Conservation (phyloP, 352 stramenopile species). For the Globisporangium cylindrosporum region DNA sequence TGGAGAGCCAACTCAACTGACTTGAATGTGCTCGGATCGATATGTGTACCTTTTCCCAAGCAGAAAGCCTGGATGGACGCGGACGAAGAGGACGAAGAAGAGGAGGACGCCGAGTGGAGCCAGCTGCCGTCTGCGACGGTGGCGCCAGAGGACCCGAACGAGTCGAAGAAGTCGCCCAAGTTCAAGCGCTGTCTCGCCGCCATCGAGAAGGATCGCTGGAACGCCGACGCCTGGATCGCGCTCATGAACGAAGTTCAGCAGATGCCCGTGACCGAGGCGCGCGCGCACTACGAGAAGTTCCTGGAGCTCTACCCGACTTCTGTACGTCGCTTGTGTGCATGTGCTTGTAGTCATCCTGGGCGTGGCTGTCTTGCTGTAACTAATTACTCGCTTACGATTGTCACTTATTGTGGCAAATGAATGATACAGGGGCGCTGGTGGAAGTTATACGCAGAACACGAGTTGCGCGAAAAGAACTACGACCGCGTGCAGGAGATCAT, state of each 20-base stretch:
- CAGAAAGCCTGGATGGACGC: conserved; percentile 77
- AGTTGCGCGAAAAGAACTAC: conserved; percentile 82
- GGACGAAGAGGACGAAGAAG: conserved; percentile 76
- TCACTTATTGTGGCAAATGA: background rate
- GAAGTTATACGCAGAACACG: conserved; percentile 85
- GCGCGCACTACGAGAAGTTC: conserved; percentile 79
- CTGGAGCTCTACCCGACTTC: conserved; percentile 67
- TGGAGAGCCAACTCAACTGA: background rate
- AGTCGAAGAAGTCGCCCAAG: conserved; percentile 40
- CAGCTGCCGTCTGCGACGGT: conserved; percentile 29
- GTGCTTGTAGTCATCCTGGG: background rate
- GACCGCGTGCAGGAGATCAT: conserved; percentile 87
- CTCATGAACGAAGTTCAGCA: conserved; percentile 79
- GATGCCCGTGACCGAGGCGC: conserved; percentile 58
- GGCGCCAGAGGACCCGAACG: background rate
- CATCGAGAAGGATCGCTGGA: conserved; percentile 62
- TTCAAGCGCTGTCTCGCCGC: conserved; percentile 58
- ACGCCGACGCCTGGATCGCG: conserved; percentile 74
- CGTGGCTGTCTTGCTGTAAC: background rate
- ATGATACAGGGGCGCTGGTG: conserved; percentile 65
- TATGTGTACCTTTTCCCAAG: background rate
- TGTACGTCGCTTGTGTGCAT: conserved; percentile 16
- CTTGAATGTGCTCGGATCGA: background rate
- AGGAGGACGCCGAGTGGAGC: conserved; percentile 76
- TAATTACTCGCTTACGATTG: background rate